Conservation (phyloP, 306 rosid genomes). For the Vigna unguiculata region DNA sequence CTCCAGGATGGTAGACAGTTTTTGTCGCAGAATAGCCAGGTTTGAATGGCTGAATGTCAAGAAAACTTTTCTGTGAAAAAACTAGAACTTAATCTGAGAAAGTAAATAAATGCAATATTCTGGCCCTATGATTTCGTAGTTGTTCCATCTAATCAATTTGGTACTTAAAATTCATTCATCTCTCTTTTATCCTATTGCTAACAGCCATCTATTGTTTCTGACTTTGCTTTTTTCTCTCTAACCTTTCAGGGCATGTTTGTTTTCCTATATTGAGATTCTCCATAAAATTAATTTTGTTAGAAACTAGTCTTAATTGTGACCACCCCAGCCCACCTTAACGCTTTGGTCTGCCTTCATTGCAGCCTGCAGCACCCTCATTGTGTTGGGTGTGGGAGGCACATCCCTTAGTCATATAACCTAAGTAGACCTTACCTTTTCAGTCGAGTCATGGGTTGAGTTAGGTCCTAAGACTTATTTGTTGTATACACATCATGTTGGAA, state of each 20-base stretch:
- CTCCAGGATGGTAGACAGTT: conserved; percentile 9
- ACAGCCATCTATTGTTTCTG: neutral
- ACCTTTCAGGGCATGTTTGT: neutral
- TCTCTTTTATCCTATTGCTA: neutral
- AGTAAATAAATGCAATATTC: neutral
- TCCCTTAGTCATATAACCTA: neutral
- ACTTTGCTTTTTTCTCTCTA: neutral
- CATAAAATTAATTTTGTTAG: neutral
- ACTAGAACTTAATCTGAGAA: neutral
- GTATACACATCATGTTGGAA: neutral
- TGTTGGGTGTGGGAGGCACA: neutral
- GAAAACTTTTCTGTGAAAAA: conserved; percentile 1
- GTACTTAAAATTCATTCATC: conserved; percentile 4
- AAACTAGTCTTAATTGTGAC: neutral
- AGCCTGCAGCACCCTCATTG: neutral
- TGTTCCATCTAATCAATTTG: neutral
- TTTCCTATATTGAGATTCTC: neutral
- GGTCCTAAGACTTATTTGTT: neutral
- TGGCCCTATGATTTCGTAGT: neutral
- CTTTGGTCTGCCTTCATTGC: neutral
- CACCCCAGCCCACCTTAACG: neutral
- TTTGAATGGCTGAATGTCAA: conserved; percentile 24
- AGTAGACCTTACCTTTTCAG: too few species aligned
- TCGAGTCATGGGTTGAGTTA: neutral
- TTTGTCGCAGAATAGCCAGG: conserved; percentile 3